Percentiles rank a stretch among this genome's conserved stretches.
phyloP scores from a whole-genome alignment of 805 yeast genomes.

The Martiniozyma abietophila region DNA sequence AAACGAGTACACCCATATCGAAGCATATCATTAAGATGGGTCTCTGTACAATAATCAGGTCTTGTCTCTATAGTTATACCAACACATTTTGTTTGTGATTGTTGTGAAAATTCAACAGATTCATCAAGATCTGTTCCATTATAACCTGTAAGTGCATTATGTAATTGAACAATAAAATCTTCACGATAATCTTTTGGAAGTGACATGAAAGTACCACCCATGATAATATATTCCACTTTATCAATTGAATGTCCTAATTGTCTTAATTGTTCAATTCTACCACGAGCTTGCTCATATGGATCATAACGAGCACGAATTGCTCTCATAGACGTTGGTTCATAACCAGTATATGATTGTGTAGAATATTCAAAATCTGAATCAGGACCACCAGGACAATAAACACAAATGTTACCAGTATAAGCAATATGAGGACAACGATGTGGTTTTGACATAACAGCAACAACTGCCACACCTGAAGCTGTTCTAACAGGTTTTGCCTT shows the following conservation, averaged over 20 bases:
- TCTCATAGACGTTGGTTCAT: constrained; percentile 98
- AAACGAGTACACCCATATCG: constrained; percentile 93
- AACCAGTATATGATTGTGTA: constrained; percentile 96
- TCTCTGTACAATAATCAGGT: constrained; percentile 96
- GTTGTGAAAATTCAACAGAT: constrained; percentile 85
- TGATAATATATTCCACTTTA: constrained; percentile 92
- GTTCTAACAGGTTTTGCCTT: constrained; percentile 99
- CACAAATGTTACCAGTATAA: constrained; percentile 97
- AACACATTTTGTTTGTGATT: constrained; percentile 91
- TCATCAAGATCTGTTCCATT: constrained; percentile 83
- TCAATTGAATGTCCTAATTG: constrained; percentile 95
- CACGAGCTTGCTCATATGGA: constrained; percentile 97
- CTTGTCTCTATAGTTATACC: constrained; percentile 98
- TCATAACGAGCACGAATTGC: constrained; percentile 98
- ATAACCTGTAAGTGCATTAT: constrained; percentile 91
- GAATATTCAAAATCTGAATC: constrained; percentile 97
- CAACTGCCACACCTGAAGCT: constrained; percentile 97
- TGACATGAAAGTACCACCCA: constrained; percentile 99
- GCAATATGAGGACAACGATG: constrained; percentile 99
- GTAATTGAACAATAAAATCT: constrained; percentile 77
- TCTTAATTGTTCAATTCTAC: constrained; percentile 90
- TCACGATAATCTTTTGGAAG: constrained; percentile 86
- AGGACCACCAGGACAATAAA: constrained; percentile 98
- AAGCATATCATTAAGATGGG: constrained; percentile 92
- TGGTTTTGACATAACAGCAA: constrained; percentile 98